phyloP scores from a whole-genome alignment of 257 asterid genomes.

The Nicotiana knightiana region DNA sequence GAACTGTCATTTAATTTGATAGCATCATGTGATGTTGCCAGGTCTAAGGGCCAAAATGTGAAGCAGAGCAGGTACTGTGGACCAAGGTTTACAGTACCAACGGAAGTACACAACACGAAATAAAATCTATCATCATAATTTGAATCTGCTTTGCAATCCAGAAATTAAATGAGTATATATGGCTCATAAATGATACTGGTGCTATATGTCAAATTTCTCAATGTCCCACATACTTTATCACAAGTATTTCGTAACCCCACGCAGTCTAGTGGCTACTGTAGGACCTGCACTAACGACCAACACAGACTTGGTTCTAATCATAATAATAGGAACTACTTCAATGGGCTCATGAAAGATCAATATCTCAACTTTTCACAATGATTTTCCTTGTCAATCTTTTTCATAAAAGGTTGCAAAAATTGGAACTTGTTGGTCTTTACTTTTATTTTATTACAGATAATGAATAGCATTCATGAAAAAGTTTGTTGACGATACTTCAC shows the following conservation, averaged over 20 bases:
- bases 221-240: conserved; percentile 8
- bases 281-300: not conserved
- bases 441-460: not conserved
- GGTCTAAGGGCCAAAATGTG: not conserved
- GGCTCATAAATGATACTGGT: not conserved
- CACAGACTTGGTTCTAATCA: not conserved
- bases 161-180: not conserved
- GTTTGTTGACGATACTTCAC: not conserved
- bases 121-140: not conserved
- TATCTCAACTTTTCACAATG: not conserved
- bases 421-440: not conserved
- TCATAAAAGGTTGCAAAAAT: not conserved
- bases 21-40: conserved; percentile 16
- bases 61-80: not conserved
- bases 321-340: not conserved
- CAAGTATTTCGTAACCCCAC: not conserved
- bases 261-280: not conserved
- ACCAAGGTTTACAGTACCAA: conserved; percentile 7
- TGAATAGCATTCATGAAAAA: not conserved
- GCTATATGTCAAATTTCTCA: not conserved
- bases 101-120: conserved; percentile 7
- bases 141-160: not conserved
- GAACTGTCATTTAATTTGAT: not conserved
- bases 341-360: not conserved
- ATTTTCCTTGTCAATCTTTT: not conserved